phyloP scores from a whole-genome alignment of 176 grass and related monocot genomes.

The Oryza glaberrima region DNA sequence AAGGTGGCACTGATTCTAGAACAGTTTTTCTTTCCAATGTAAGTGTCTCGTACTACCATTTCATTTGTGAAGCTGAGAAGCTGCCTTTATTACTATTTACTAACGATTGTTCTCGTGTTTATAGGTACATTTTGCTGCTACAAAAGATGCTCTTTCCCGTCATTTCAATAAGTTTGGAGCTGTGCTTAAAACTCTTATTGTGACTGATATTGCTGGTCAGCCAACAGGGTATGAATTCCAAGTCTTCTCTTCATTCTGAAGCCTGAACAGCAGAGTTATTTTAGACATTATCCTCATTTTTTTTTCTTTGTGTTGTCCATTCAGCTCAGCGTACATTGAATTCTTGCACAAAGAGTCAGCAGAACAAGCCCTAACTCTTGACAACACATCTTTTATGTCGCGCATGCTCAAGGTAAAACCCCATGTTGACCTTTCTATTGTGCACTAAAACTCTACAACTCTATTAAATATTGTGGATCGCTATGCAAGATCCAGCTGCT shows the following conservation, averaged over 20 bases:
- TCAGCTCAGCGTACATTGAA: conserved; percentile 85
- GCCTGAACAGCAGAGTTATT: conserved; percentile 1
- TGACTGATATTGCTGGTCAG: conserved; percentile 83
- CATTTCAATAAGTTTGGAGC: conserved; percentile 97
- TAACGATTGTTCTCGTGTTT: conserved; percentile 27
- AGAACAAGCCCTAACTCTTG: conserved; percentile 74
- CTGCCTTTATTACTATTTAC: conserved; percentile 34
- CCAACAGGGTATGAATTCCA: conserved; percentile 76
- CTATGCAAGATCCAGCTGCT: conserved; percentile 2
- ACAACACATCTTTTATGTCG: conserved; percentile 96
- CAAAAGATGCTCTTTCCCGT: conserved; percentile 90
- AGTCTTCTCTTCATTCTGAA: conserved; percentile 22
- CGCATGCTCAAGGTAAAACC: conserved; percentile 88
- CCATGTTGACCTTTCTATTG: not conserved
- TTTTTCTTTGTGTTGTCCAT: conserved; percentile 1
- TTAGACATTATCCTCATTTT: conserved; percentile 15
- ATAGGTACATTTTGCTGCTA: conserved; percentile 86
- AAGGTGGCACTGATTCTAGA: conserved; percentile 58
- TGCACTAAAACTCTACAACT: not conserved
- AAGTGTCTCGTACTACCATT: conserved; percentile 41
- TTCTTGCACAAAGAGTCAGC: conserved; percentile 90
- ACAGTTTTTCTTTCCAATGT: conserved; percentile 80
- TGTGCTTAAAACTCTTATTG: conserved; percentile 82
- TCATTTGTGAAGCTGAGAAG: not conserved
- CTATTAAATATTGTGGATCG: conserved; percentile 19